Base-by-base conservation (phyloP, 1,139 yeast genomes). In the Pichia sp. region DNA sequence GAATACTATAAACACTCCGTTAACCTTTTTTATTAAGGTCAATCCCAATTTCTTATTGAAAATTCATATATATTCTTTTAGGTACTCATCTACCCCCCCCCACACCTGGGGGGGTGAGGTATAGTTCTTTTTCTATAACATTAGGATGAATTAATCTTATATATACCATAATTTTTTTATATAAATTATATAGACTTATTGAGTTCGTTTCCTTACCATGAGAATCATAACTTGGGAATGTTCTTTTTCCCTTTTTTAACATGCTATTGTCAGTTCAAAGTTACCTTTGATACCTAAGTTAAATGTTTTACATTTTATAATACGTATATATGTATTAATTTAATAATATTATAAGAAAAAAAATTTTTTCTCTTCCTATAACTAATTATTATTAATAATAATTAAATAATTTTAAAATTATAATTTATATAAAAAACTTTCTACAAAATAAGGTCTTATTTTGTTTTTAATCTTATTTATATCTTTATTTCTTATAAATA, bases 291-390 rank as follows among this genome's bases (percentile, higher is more conserved):
- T 47, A 47, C 49, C 49, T 47, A 15, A 47, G 49, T 47, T 36
- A 36, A 47, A 47, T 47, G 49, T 38, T 47, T 47, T 47, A 47
- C 44, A 45, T 45, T 32, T 45, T 45, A 45, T 45, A 45, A 45
- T 23, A 43, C 26, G 6, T n/a, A 45, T 30, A 32, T 32, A 30
- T 32, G 23, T 43, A 43, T 43, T 43, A 8, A 26, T 26, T 8
- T 43, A 5, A 43, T 43, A 6, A 43, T n/a, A n/a, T n/a, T n/a
- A n/a, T n/a, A n/a, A n/a, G n/a, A n/a, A n/a, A n/a, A n/a, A n/a
- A n/a, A n/a, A n/a, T n/a, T n/a, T n/a, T n/a, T n/a, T n/a, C n/a
- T n/a, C n/a, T n/a, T n/a, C n/a, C n/a, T n/a, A n/a, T n/a, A n/a
- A n/a, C n/a, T n/a, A n/a, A n/a, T n/a, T n/a, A n/a, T n/a, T n/a